phyloP scores from a whole-genome alignment of 176 grass and related monocot species.

The Aegilops longissima region DNA sequence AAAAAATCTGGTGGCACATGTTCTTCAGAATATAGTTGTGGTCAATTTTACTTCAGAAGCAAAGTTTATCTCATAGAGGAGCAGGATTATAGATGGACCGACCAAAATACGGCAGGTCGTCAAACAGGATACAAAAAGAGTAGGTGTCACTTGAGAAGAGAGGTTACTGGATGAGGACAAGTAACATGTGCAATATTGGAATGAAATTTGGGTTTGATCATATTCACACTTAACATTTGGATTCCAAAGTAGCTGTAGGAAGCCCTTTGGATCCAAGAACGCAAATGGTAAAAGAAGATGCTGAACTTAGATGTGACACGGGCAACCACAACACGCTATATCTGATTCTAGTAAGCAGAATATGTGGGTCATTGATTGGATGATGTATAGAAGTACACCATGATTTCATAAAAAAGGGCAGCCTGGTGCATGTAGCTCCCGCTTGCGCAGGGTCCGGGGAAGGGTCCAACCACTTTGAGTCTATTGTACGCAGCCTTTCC shows the following conservation, averaged over 20 bases:
- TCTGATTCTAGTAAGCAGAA: slow-evolving; percentile 21
- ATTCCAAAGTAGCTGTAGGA: background rate
- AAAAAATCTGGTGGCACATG: background rate
- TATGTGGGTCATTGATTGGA: background rate
- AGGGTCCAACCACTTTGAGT: too few species aligned
- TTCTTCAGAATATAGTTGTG: slow-evolving; percentile 9
- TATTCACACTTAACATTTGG: too few species aligned
- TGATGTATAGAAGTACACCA: background rate
- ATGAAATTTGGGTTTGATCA: slow-evolving; percentile 8
- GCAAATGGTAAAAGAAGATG: background rate
- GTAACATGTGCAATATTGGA: slow-evolving; percentile 11
- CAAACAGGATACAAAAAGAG: background rate
- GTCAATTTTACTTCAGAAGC: slow-evolving; percentile 9
- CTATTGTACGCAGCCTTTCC: too few species aligned
- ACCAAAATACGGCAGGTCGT: background rate
- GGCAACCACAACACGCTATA: background rate
- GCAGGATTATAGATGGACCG: background rate
- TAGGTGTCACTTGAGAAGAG: slow-evolving; percentile 8
- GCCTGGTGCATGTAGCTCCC: too few species aligned
- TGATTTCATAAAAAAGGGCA: background rate
- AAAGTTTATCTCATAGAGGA: slow-evolving; percentile 11
- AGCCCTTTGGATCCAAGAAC: background rate
- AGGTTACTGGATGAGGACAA: background rate
- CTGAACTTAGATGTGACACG: background rate
- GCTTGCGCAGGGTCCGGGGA: too few species aligned